Percentiles rank a stretch among this genome's conserved stretches.
phyloP scores from a whole-genome alignment of 2,329 filamentous ascomycete species.

The Epichloe aotearoae region DNA sequence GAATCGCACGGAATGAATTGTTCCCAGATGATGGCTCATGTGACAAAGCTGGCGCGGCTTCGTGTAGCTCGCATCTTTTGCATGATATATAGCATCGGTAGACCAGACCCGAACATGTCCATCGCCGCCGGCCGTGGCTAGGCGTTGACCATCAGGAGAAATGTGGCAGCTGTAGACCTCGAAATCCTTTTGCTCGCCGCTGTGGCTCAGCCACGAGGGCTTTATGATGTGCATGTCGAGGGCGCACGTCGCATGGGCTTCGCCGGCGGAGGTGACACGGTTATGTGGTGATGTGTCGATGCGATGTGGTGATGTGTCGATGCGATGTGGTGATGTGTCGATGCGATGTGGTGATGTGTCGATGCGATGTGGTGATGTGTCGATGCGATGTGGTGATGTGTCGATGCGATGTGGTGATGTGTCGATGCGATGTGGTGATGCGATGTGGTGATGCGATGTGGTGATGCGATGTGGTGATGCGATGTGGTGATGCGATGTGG shows the following conservation, averaged over 20 bases:
- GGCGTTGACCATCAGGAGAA: conserved; percentile 80
- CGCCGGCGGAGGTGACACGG: not conserved
- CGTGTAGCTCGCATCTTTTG: conserved; percentile 55
- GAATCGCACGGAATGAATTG: conserved; percentile 93
- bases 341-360: not conserved
- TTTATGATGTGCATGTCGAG: conserved; percentile 71
- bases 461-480: not conserved
- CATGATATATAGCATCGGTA: conserved; percentile 80
- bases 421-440: not conserved
- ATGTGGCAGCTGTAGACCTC: conserved; percentile 98
- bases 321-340: not conserved
- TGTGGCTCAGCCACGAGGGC: conserved; percentile 91
- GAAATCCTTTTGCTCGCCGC: conserved; percentile 94
- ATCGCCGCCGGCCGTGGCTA: conserved; percentile 93
- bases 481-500: too few species aligned
- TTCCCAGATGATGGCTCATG: conserved; percentile 96
- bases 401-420: not conserved
- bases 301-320: not conserved
- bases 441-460: too few species aligned
- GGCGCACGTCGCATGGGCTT: conserved; percentile 7
- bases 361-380: not conserved
- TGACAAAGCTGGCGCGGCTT: conserved; percentile 89
- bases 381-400: not conserved
- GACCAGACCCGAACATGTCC: conserved; percentile 97
- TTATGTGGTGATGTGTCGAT: not conserved